These are phyloP conservation scores for Maudiozyma bulderi DNA, from an alignment of 805 yeast species.

Conservation along the genomic window DNA sequence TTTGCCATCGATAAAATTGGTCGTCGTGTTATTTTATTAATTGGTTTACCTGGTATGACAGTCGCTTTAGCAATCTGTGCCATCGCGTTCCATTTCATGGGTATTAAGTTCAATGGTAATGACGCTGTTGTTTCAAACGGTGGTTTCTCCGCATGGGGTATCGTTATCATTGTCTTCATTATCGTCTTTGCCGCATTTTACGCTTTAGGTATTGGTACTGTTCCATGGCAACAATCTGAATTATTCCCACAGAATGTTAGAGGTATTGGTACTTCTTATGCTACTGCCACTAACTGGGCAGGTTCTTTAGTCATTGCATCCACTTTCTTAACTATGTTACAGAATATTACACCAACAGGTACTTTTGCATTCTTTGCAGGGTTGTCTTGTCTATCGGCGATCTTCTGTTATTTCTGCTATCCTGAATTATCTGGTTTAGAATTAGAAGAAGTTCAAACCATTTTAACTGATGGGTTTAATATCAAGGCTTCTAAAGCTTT, in stretches of 20 bases:
- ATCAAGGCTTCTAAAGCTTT: conserved; percentile 53
- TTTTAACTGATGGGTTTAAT: conserved; percentile 78
- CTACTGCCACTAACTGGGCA: conserved; percentile 92
- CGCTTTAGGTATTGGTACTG: conserved; percentile 93
- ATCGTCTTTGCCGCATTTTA: conserved; percentile 80
- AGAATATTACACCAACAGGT: conserved; percentile 88
- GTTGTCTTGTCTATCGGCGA: conserved; percentile 58
- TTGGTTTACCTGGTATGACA: conserved; percentile 82
- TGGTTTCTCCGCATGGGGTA: conserved; percentile 75
- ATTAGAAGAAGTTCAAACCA: conserved; percentile 80
- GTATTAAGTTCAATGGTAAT: conserved; percentile 44
- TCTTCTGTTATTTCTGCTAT: conserved; percentile 72
- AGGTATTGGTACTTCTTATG: conserved; percentile 82
- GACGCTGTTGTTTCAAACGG: conserved; percentile 34
- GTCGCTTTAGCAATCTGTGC: conserved; percentile 70
- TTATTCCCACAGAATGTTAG: conserved; percentile 89
- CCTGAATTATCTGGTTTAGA: conserved; percentile 90
- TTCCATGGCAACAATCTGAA: conserved; percentile 97
- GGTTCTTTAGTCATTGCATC: conserved; percentile 88
- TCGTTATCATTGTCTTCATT: conserved; percentile 76
- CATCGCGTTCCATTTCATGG: conserved; percentile 81
- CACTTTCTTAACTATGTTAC: conserved; percentile 88
- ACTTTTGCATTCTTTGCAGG: conserved; percentile 88
- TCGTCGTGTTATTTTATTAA: conserved; percentile 68
- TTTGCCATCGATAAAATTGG: conserved; percentile 82